Evolutionary conservation across 1,139 yeast species (phyloP).

Genomic region (Zygoascus sp.): DNA sequence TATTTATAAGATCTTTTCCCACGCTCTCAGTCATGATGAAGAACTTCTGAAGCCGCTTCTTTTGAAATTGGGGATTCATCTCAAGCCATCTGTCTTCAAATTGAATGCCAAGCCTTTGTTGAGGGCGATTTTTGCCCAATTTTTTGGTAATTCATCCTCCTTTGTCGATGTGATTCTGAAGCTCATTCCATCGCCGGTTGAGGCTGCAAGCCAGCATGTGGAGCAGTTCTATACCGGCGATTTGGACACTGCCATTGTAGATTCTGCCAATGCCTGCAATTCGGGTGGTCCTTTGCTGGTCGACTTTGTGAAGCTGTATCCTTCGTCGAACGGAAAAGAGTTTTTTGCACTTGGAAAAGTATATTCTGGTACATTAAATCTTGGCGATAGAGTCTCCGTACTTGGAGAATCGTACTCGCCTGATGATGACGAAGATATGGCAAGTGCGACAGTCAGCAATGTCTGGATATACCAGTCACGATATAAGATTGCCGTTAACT

Average conservation of each 20-base stretch:
- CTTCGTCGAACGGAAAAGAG: slow-evolving; percentile 43
- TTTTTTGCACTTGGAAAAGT: slow-evolving; percentile 59
- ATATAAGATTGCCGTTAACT: slow-evolving; percentile 53
- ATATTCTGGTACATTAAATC: slow-evolving; percentile 52
- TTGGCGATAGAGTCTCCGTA: slow-evolving; percentile 48
- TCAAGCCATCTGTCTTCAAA: slow-evolving; percentile 31
- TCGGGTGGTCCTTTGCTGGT: slow-evolving; percentile 48
- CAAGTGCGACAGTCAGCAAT: slow-evolving; percentile 40
- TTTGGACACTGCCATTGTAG: slow-evolving; percentile 23
- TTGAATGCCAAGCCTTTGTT: slow-evolving; percentile 58
- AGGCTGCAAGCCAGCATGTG: slow-evolving; percentile 30
- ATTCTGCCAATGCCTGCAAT: slow-evolving; percentile 32
- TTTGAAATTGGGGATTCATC: slow-evolving; percentile 35
- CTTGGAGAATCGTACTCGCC: slow-evolving; percentile 53
- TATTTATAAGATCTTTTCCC: slow-evolving; percentile 66
- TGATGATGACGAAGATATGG: slow-evolving; percentile 52
- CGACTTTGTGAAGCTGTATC: slow-evolving; percentile 58
- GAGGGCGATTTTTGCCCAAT: slow-evolving; percentile 47
- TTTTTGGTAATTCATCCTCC: slow-evolving; percentile 53
- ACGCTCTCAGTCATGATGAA: slow-evolving; percentile 53
- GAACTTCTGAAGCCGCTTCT: slow-evolving; percentile 42
- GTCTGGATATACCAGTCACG: slow-evolving; percentile 68
- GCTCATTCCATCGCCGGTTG: slow-evolving; percentile 42
- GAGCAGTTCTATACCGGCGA: slow-evolving; percentile 30
- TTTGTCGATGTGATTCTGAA: slow-evolving; percentile 49